Evolutionary conservation across 2,329 filamentous ascomycete genomes (phyloP).

Genomic region (Colletotrichum nymphaeae): DNA sequence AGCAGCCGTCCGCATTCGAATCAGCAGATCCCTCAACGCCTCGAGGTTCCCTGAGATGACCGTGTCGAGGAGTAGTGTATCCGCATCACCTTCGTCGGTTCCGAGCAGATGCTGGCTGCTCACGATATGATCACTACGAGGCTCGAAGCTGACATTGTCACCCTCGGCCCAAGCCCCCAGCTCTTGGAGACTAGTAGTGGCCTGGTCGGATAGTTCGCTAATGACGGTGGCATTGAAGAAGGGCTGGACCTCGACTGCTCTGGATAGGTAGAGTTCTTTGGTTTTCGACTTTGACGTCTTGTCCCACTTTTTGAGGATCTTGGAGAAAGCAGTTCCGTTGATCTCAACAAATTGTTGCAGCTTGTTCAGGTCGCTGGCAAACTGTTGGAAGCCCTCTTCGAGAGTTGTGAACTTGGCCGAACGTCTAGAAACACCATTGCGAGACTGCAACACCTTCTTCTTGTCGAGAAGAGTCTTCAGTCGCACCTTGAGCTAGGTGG

Average conservation of each 20-base stretch:
- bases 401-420: slow-evolving; percentile 95
- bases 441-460: slow-evolving; percentile 89
- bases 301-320: slow-evolving; percentile 99
- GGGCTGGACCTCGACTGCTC: slow-evolving; percentile 96
- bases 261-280: slow-evolving; percentile 95
- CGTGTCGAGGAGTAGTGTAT: slow-evolving; percentile 88
- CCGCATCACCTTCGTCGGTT: slow-evolving; percentile 89
- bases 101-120: slow-evolving; percentile 74
- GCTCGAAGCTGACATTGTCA: slow-evolving; percentile 87
- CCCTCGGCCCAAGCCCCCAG: slow-evolving; percentile 97
- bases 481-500: slow-evolving; percentile 85
- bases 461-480: slow-evolving; percentile 94
- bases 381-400: slow-evolving; percentile 97
- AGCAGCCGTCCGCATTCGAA: slow-evolving; percentile 70
- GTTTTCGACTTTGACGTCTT: slow-evolving; percentile 99
- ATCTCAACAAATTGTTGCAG: slow-evolving; percentile 98
- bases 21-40: slow-evolving; percentile 83
- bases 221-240: slow-evolving; percentile 99
- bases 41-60: slow-evolving; percentile 85
- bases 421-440: slow-evolving; percentile 78
- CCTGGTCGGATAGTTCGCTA: slow-evolving; percentile 95
- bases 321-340: slow-evolving; percentile 97
- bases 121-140: slow-evolving; percentile 69
- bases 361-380: slow-evolving; percentile 96
- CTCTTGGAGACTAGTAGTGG: slow-evolving; percentile 94